Conservation (phyloP, 192 early-diverging fungal species). For the Geranomyces variabilis region DNA sequence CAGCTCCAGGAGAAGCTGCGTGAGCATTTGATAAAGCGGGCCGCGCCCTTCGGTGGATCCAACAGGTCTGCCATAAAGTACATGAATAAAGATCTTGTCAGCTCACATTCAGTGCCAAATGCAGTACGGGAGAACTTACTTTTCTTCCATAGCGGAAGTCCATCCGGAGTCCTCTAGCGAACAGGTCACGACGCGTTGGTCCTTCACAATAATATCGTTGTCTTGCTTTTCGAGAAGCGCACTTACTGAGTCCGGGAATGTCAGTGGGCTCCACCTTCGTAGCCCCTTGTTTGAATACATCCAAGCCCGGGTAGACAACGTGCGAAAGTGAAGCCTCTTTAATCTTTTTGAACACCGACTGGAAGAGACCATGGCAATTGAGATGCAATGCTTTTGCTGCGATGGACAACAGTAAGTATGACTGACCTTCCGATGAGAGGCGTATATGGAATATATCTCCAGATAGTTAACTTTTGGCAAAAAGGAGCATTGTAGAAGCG, state of each 20-base stretch:
- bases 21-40: constrained; percentile 25
- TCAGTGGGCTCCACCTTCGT: constrained; percentile 69
- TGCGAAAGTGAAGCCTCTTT: constrained; percentile 72
- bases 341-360: constrained; percentile 78
- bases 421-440: constrained; percentile 32
- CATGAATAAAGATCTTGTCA: neutral
- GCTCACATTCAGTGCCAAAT: neutral
- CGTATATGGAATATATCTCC: constrained; percentile 27
- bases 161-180: constrained; percentile 83
- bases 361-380: too few species aligned
- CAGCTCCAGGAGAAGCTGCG: constrained; percentile 21
- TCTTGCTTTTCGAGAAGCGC: too few species aligned
- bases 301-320: constrained; percentile 78
- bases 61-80: neutral
- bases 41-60: constrained; percentile 8
- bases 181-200: neutral
- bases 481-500: constrained; percentile 79
- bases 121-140: constrained; percentile 1
- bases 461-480: constrained; percentile 31
- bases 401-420: neutral
- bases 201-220: too few species aligned
- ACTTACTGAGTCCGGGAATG: constrained; percentile 85
- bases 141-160: constrained; percentile 82
- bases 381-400: neutral
- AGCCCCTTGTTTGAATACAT: constrained; percentile 57